Base-by-base conservation (phyloP, 768 basidiomycete genomes). In the Pleurotus platypus region DNA sequence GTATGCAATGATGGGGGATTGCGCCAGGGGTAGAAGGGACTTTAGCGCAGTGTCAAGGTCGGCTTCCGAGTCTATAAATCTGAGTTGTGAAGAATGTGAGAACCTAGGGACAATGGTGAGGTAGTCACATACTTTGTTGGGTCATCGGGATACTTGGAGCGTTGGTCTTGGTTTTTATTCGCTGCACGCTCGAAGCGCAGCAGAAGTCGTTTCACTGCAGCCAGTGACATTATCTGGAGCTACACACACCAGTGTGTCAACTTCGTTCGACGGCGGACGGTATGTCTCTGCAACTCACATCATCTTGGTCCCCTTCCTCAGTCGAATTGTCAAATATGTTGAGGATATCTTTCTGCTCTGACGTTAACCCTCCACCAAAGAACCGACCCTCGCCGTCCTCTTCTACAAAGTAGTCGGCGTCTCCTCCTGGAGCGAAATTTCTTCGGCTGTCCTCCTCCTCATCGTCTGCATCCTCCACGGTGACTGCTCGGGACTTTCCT, bases 41-140 rank as follows among this genome's bases (percentile, higher is more conserved):
- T 96, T 95, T 55, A 98, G 83, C 6, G 94, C 84, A 56, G 78
- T 76, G 67, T 98, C 94, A 5, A 99, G 83, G 66, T 97, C 94
- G 22, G 93, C 92, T 77, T 99, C 97, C 1, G 97, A 98, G 69
- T 98, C 97, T 63, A 99, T 98, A 78, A 98, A 99, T 71, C 96
- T 98, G 49, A 18, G 24, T 7, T 35, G 24, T 9, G 27, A 6
- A 46, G 50, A 15, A 55, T 15, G 24, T 58, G 6, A 61, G 48
- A 58, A 49, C 35, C 56, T 30, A 22, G 46, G 30, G 18, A 20
- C 0, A 27, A 11, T 12, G 42, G 57, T 58, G 16, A 57, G 57
- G 3, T 38, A 37, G 24, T 46, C 5, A 42, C 54, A 58, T 62
- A 95, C 95, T 90, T 97, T 45, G 93, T 82, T 2, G 95, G 95